Conservation (phyloP, 208 protist species). For the Trypanosoma platydactyli region DNA sequence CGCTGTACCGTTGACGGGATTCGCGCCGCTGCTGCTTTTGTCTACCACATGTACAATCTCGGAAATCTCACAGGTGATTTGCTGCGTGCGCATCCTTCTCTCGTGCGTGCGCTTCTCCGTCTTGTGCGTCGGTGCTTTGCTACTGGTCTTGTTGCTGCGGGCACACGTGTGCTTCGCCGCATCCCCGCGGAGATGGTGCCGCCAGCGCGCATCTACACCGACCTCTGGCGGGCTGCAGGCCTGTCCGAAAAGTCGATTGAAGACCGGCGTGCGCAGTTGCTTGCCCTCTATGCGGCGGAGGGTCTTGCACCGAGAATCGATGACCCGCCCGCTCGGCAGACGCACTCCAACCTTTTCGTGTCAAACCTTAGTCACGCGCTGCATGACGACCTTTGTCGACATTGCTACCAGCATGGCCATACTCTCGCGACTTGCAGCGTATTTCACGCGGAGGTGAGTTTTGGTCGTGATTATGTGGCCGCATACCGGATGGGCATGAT, state of each 20-base stretch:
- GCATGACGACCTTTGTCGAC: slow-evolving; percentile 79
- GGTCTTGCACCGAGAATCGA: slow-evolving; percentile 48
- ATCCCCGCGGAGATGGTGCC: slow-evolving; percentile 67
- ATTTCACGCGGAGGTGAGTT: slow-evolving; percentile 83
- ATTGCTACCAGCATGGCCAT: slow-evolving; percentile 77
- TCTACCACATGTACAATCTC: slow-evolving; percentile 80
- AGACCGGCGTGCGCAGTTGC: slow-evolving; percentile 37
- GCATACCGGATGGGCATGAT: slow-evolving; percentile 90
- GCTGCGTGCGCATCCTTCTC: slow-evolving; percentile 42
- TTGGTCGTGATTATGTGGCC: slow-evolving; percentile 84
- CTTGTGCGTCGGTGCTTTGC: slow-evolving; percentile 46
- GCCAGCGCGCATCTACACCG: slow-evolving; percentile 37
- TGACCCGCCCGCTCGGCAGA: slow-evolving; percentile 43
- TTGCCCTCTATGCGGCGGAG: slow-evolving; percentile 59
- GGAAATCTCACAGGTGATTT: slow-evolving; percentile 47
- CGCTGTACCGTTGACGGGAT: slow-evolving; percentile 48
- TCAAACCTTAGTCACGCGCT: slow-evolving; percentile 45
- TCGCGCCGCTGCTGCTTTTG: slow-evolving; percentile 57
- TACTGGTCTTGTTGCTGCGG: slow-evolving; percentile 37
- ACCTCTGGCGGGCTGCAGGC: slow-evolving; percentile 70
- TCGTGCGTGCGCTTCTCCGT: slow-evolving; percentile 42
- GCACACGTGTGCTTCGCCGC: slow-evolving; percentile 69
- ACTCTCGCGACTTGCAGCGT: slow-evolving; percentile 63
- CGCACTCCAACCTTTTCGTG: slow-evolving; percentile 60
- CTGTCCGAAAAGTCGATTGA: slow-evolving; percentile 50